These are phyloP conservation scores for Aspergillus affinis DNA, from an alignment of 495 filamentous ascomycete species.

Conservation along the genomic window DNA sequence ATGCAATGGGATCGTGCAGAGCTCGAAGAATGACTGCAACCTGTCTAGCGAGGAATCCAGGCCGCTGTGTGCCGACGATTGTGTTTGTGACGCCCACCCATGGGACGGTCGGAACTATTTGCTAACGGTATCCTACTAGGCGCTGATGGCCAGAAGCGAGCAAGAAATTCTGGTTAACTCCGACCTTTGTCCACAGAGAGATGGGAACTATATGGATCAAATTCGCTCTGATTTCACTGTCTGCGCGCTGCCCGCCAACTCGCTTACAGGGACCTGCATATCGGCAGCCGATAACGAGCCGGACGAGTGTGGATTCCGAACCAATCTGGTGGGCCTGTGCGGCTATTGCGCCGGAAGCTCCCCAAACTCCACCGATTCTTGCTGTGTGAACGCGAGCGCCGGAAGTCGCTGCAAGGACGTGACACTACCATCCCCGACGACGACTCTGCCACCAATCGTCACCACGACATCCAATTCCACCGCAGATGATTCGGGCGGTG, in stretches of 20 bases:
- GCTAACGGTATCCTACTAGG: conserved; percentile 50
- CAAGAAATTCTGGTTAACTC: conserved; percentile 75
- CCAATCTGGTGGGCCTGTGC: conserved; percentile 83
- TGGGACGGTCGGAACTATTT: not conserved
- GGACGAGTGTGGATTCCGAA: conserved; percentile 80
- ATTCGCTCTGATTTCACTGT: conserved; percentile 92
- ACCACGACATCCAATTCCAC: conserved; percentile 50
- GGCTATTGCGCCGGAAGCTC: conserved; percentile 80
- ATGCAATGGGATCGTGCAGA: conserved; percentile 94
- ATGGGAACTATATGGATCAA: conserved; percentile 63
- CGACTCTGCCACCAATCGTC: conserved; percentile 64
- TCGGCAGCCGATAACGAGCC: conserved; percentile 76
- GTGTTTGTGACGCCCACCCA: conserved; percentile 55
- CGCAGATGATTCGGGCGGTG: conserved; percentile 34
- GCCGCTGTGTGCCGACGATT: conserved; percentile 88
- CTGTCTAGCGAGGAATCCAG: conserved; percentile 60
- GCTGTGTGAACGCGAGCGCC: conserved; percentile 81
- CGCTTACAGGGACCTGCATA: conserved; percentile 74
- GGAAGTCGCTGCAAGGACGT: conserved; percentile 69
- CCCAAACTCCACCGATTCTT: conserved; percentile 90
- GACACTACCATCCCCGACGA: conserved; percentile 71
- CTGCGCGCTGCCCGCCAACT: conserved; percentile 77
- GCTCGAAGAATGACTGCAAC: conserved; percentile 72
- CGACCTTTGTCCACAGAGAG: conserved; percentile 65
- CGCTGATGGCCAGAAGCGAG: conserved; percentile 83